Base-by-base conservation (phyloP, 2,329 filamentous ascomycete species). In the Botryotinia globosa region DNA sequence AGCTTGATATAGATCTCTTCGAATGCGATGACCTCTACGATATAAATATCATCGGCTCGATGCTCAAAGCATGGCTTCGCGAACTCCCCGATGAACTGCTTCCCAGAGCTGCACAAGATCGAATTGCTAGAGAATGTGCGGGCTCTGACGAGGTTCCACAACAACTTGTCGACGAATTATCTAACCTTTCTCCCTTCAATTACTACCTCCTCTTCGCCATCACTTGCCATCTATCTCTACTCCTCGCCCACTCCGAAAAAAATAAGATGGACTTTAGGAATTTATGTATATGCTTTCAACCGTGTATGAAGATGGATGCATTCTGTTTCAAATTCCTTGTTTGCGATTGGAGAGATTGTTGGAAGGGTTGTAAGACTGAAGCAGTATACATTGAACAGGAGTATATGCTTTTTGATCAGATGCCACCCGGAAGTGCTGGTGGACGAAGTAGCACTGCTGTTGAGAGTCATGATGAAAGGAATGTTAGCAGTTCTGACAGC, bases 201-300 rank as follows among this genome's bases (percentile, higher is more conserved):
- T 98, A 98, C 83, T 98, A 98, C 80, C 91, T 98, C 22, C 89
- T 98, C 9, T 98, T 98, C 81, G 95, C 95, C 78, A 97, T 98
- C 78, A 98, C 95, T 48, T 98, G 95, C 82, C 95, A 98, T 79
- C 90, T 98, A 66, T 97, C 94, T 78, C 87, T 98, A 39, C 87
- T 98, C 16, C 90, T 97, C 77, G 94, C 93, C 1, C 95, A 97
- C 81, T 92, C 94, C 37, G 93, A 97, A 76, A 94, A 95, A 85
- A 98, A 98, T 87, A 97, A 97, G 85, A 98, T 98, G 95, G 94
- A 97, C 80, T 97, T 95, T 81, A 90, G 93, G 80, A 98, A 98
- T 77, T 85, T 98, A 37, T 97, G 94, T 83, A 97, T 98, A 78
- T 98, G 95, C 84, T 98, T 98, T 82, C 94, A 97, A 82, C 95